A percentile compares a stretch with the other conserved stretches of the same genome.
phyloP scores from a whole-genome alignment of 495 filamentous ascomycete species.

The Penicillium roqueforti region DNA sequence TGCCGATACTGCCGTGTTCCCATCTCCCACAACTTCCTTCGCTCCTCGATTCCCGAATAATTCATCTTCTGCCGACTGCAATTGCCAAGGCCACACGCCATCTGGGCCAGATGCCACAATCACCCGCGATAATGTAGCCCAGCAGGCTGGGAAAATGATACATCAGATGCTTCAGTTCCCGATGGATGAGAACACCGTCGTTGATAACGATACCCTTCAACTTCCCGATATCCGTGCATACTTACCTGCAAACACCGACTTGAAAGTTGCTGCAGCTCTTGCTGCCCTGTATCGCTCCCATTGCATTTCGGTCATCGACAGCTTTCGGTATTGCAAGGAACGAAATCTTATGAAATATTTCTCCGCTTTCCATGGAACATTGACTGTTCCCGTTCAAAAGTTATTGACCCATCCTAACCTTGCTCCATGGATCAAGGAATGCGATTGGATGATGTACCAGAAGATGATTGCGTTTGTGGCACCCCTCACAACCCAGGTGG shows the following conservation, averaged over 20 bases:
- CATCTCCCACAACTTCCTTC: slow-evolving; percentile 52
- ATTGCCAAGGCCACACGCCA: slow-evolving; percentile 24
- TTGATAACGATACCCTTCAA: slow-evolving; percentile 63
- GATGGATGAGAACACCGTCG: slow-evolving; percentile 44
- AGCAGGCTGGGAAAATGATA: slow-evolving; percentile 52
- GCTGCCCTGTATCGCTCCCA: slow-evolving; percentile 86
- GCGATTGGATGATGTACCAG: slow-evolving; percentile 91
- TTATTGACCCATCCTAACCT: slow-evolving; percentile 76
- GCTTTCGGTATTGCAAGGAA: slow-evolving; percentile 90
- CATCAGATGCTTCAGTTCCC: slow-evolving; percentile 65
- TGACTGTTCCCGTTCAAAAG: slow-evolving; percentile 97
- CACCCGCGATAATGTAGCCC: slow-evolving; percentile 42
- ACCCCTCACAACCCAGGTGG: slow-evolving; percentile 78
- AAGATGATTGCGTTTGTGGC: slow-evolving; percentile 91
- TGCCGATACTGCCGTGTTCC: slow-evolving; percentile 65
- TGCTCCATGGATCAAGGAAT: slow-evolving; percentile 90
- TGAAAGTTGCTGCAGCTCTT: slow-evolving; percentile 75
- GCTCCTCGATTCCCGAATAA: slow-evolving; percentile 29
- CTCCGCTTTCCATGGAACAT: slow-evolving; percentile 87
- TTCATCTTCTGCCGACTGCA: slow-evolving; percentile 22
- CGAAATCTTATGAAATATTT: slow-evolving; percentile 94
- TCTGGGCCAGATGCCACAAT: slow-evolving; percentile 25
- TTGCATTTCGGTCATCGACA: slow-evolving; percentile 91
- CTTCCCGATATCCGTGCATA: slow-evolving; percentile 76
- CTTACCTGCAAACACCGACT: slow-evolving; percentile 69